These are phyloP conservation scores for Brassica napus DNA, from an alignment of 345 rosid species.

Conservation along the genomic window Da-Ae NC_063436.1:1942501-1943000, in stretches of 20 bases:
- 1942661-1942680: neutral
- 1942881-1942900: neutral
- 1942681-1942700: constrained; percentile 9
- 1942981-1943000: constrained; percentile 3
- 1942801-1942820: neutral
- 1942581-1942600: constrained; percentile 95
- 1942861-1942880: neutral
- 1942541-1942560: constrained; percentile 99
- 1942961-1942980: constrained; percentile 4
- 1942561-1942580: constrained; percentile 99
- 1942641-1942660: no score
- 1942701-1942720: neutral
- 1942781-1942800: constrained; percentile 19
- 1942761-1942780: neutral
- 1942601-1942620: constrained; percentile 48
- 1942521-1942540: constrained; percentile 95
- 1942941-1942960: neutral
- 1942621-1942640: neutral
- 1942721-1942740: neutral
- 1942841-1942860: neutral
- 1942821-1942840: neutral
- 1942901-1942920: neutral
- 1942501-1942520: constrained; percentile 96
- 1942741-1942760: neutral
- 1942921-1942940: neutral